phyloP scores from a whole-genome alignment of 495 filamentous ascomycete species.

The Apodospora peruviana region DNA sequence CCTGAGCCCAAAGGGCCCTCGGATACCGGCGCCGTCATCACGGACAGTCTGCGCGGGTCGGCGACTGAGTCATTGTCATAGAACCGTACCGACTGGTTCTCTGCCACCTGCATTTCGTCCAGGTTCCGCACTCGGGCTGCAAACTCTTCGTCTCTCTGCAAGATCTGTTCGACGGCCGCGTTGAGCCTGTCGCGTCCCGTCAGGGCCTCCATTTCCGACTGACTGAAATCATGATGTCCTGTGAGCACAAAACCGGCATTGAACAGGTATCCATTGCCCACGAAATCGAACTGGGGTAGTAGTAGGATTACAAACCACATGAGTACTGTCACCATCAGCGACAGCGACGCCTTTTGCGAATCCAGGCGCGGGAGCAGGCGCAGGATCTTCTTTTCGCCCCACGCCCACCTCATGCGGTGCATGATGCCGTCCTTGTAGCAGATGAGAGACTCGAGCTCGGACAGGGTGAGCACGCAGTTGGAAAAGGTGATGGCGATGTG shows the following conservation, averaged over 20 bases:
- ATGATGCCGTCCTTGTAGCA: not conserved
- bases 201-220: slow-evolving; percentile 1
- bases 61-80: not conserved
- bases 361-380: slow-evolving; percentile 2
- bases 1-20: not conserved
- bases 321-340: slow-evolving; percentile 3
- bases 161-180: not conserved
- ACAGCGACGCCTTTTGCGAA: not conserved
- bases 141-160: slow-evolving; percentile 1
- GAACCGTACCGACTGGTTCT: not conserved
- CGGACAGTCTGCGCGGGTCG: not conserved
- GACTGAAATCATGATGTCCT: not conserved
- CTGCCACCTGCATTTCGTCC: not conserved
- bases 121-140: not conserved
- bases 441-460: slow-evolving; percentile 1
- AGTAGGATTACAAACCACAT: not conserved
- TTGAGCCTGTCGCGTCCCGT: slow-evolving; percentile 1
- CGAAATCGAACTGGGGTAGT: not conserved
- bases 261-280: not conserved
- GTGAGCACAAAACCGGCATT: not conserved
- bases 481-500: slow-evolving; percentile 6
- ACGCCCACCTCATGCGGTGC: slow-evolving; percentile 2
- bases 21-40: not conserved
- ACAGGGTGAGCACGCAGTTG: not conserved
- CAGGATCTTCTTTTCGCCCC: slow-evolving; percentile 1